Conservation (phyloP, 169 alveolate species). For the Besnoitia besnoiti region DNA sequence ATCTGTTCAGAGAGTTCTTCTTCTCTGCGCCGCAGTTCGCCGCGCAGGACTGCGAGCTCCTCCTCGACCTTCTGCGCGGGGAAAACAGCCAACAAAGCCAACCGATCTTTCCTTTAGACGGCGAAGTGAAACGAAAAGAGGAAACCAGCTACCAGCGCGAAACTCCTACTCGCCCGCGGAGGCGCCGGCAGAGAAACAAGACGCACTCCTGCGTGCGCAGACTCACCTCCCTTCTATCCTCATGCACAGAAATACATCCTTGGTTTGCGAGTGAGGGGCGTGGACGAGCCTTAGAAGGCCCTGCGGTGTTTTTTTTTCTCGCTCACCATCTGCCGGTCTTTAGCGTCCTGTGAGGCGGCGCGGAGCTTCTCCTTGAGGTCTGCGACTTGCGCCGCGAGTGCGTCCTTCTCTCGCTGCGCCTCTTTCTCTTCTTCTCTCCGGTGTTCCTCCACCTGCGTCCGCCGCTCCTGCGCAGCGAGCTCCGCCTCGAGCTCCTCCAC, state of each 20-base stretch:
- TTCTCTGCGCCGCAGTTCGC: conserved; percentile 31
- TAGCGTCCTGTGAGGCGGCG: neutral
- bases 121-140: no score
- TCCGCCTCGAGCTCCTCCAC: conserved; percentile 2
- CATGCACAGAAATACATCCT: no score
- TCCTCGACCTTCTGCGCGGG: neutral
- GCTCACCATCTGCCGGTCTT: neutral
- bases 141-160: no score
- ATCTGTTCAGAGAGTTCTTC: neutral
- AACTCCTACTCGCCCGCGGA: no score
- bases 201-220: no score
- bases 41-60: conserved; percentile 1
- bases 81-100: no score
- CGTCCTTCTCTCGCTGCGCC: neutral
- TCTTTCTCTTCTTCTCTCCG: neutral
- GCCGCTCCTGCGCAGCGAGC: neutral
- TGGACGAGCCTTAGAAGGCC: no score
- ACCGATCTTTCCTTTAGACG: no score
- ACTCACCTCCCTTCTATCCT: no score
- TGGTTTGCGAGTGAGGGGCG: no score
- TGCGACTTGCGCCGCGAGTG: neutral
- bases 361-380: neutral
- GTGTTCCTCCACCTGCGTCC: neutral
- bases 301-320: no score
- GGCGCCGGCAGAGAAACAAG: no score